Base-by-base conservation (phyloP, 176 grass and related monocot genomes). In the Carex scoparia region DNA sequence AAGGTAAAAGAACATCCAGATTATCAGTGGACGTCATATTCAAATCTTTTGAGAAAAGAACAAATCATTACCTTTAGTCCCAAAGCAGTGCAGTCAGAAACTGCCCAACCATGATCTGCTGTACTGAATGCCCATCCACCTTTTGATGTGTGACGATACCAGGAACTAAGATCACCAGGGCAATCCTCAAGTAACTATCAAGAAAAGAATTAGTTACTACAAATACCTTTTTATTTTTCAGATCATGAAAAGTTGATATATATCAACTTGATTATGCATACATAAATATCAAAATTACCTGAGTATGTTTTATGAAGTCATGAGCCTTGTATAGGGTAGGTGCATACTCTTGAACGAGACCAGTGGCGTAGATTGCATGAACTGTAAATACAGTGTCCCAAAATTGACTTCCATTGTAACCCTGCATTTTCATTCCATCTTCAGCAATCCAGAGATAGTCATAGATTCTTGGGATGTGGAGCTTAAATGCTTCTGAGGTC, bases 101-200 rank as follows among this genome's bases (percentile, higher is more conserved):
- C 84, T 83, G 91, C 85, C 96, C 96, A 99, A 46, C 96, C 96
- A 19, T 99, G 88, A 84, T 99, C 96, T 42, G 38, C 88, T n/a
- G 87, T 95, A 38, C 91, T 94, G 65, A 99, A 99, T 7, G 96
- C 85, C 96, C 96, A 99, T 87, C 90, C 91, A 79, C 93, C 96
- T 99, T 99, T 99, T 76, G 95, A 98, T 81, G 93, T 92, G 89
- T 98, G 95, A 71, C 93, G 93, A 57, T 99, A 95, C 93, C 93
- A 99, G 1, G 78, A 81, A 79, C 83, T 79, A 75, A 99, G 87
- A 84, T 95, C 86, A 35, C 91, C 93, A 62, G 96, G 88, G 89
- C 91, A 92, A 66, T 99, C 83, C 0, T 94, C 93, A 76, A 62
- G 62, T 85, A 35, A 1, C 33, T 35, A 35, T 35, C 27, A 82